phyloP scores from a whole-genome alignment of 208 protist species.

The Zelonia costaricensis region DNA sequence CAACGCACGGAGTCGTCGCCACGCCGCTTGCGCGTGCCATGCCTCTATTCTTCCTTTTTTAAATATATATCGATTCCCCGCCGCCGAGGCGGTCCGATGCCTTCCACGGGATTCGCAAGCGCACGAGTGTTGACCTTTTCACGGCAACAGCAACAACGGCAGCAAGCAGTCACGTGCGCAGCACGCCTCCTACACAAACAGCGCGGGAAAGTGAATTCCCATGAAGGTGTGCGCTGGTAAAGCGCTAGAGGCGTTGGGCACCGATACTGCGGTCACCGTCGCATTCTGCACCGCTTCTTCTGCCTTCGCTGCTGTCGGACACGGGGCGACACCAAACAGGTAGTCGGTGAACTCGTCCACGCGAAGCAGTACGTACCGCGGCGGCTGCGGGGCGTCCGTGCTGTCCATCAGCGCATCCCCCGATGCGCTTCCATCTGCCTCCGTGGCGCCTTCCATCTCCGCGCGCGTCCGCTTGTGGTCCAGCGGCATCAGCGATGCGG shows the following conservation, averaged over 20 bases:
- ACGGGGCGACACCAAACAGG: constrained; percentile 39
- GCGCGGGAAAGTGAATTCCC: constrained; percentile 21
- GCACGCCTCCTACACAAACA: constrained; percentile 9
- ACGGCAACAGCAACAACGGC: too few species aligned
- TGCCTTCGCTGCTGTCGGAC: neutral
- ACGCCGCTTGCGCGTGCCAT: too few species aligned
- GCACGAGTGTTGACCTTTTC: too few species aligned
- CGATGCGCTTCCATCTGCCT: neutral
- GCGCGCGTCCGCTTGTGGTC: constrained; percentile 20
- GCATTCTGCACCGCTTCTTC: neutral
- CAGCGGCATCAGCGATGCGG: constrained; percentile 21
- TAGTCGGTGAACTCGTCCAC: constrained; percentile 70
- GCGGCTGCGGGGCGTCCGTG: constrained; percentile 23
- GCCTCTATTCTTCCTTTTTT: too few species aligned
- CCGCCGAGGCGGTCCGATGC: too few species aligned
- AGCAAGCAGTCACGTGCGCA: neutral
- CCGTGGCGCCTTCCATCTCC: neutral
- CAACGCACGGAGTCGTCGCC: too few species aligned
- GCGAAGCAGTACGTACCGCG: constrained; percentile 48
- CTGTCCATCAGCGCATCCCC: neutral
- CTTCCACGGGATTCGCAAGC: too few species aligned
- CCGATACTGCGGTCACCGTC: neutral
- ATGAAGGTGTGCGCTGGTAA: constrained; percentile 29
- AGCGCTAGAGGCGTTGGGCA: neutral
- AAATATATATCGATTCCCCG: too few species aligned